phyloP scores from a whole-genome alignment of 345 rosid genomes.

The Melaleuca quinquenervia region DNA sequence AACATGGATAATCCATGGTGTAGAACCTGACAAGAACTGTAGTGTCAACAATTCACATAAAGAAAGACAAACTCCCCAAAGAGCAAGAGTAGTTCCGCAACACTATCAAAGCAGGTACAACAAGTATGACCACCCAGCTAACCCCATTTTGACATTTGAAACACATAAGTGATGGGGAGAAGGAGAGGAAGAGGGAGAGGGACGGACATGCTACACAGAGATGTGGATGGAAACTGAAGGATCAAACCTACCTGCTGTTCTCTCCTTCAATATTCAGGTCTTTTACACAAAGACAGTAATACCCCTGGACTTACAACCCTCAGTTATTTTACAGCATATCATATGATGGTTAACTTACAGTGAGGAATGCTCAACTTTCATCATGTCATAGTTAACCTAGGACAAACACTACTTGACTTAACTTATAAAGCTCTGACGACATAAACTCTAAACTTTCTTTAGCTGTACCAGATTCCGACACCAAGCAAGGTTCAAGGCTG shows the following conservation, averaged over 20 bases:
- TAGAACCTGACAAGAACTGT: conserved; percentile 28
- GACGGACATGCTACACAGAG: background rate
- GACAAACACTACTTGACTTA: background rate
- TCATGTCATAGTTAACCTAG: background rate
- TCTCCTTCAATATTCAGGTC: background rate
- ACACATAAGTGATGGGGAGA: background rate
- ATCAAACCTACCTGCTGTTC: background rate
- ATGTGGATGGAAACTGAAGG: background rate
- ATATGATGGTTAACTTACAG: background rate
- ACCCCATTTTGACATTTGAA: background rate
- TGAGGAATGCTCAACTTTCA: no score
- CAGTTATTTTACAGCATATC: background rate
- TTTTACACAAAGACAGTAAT: background rate
- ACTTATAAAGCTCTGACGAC: background rate
- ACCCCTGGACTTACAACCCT: background rate
- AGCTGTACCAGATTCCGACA: background rate
- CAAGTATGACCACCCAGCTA: background rate
- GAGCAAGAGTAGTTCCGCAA: background rate
- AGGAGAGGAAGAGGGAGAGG: background rate
- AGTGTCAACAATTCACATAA: background rate
- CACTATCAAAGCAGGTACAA: background rate
- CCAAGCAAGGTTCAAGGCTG: background rate
- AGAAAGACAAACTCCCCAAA: background rate
- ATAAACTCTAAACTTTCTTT: background rate
- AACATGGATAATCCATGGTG: conserved; percentile 77